Base-by-base conservation (phyloP, 2,329 filamentous ascomycete species). In the Pseudonectria foliicola region DNA sequence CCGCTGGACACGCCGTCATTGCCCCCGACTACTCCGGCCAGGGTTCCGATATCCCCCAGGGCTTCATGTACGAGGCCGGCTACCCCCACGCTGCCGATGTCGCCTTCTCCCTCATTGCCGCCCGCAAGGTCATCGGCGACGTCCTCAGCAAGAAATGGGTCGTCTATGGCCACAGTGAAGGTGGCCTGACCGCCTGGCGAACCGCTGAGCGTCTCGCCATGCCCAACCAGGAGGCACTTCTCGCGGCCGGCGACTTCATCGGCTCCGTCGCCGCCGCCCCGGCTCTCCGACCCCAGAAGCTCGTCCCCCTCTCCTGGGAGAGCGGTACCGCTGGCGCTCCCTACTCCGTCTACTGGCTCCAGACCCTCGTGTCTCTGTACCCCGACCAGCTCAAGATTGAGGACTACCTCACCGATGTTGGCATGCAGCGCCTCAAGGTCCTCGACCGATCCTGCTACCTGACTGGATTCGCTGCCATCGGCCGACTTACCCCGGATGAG, bases 111-210 rank as follows among this genome's bases (percentile, higher is more conserved):
- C 24, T 52, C 12, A 8, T 41, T 3, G 49, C 49, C 2, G 46
- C 43, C 1, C 34, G 46, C 4, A 45, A 38, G 10, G 33, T 30
- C 10, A 23, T 52, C 0, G 40, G 45, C 4, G 21, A 33, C 2
- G 25, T 35, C 0, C 25, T 52, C 0, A 39, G 38, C 10, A 29
- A 45, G 7, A 43, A 52, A n/a, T 52, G 48, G 48, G 47, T 40
- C 3, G 39, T 50, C 1, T 16, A 37, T 1, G 49, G 49, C 1
- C 49, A 52, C 15, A 51, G 48, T 31, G 48, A 52, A 14, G 49
- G 49, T 1, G 49, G 49, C 7, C 39, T 50, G 41, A 47, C 48
- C 1, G 47, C 35, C 2, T 52, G 49, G 49, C 39, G 48, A 6
- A 52, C 49, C 10, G 44, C 40, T 12, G 48, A 52, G 37, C 40